A percentile compares a stretch with the other conserved stretches of the same genome.
phyloP scores from a whole-genome alignment of 2,329 filamentous ascomycete species.

The Fusarium bulbicola region DNA sequence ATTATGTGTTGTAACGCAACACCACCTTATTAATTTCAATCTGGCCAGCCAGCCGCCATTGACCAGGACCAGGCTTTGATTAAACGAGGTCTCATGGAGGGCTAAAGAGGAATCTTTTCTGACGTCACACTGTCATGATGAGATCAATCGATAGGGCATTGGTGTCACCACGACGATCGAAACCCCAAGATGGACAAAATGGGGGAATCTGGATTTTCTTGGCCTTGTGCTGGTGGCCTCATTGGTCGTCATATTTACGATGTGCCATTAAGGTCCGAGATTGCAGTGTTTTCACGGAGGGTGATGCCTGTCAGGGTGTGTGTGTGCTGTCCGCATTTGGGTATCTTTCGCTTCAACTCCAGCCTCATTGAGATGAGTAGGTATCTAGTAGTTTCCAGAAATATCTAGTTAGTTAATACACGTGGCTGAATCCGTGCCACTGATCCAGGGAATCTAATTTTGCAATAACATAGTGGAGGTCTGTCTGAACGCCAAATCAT shows the following conservation, averaged over 20 bases:
- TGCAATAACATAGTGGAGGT: slow-evolving; percentile 2
- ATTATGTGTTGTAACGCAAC: neutral
- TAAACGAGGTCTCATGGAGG: slow-evolving; percentile 1
- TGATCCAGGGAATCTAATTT: slow-evolving; percentile 19
- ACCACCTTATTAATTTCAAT: slow-evolving; percentile 9
- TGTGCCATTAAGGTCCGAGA: slow-evolving; percentile 2
- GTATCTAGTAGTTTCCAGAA: slow-evolving; percentile 30
- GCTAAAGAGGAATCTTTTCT: neutral
- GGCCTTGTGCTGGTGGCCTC: neutral
- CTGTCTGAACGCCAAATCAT: neutral
- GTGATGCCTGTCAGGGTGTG: slow-evolving; percentile 13
- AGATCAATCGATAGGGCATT: slow-evolving; percentile 19
- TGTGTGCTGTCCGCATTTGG: slow-evolving; percentile 32
- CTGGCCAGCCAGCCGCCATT: neutral
- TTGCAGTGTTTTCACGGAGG: neutral
- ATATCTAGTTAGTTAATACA: slow-evolving; percentile 36
- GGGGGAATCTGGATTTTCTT: neutral
- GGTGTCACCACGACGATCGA: slow-evolving; percentile 28
- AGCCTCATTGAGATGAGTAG: slow-evolving; percentile 44
- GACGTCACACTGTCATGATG: slow-evolving; percentile 38
- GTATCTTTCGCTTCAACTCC: slow-evolving; percentile 30
- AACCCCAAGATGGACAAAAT: neutral
- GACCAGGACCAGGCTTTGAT: neutral
- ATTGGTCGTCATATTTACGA: slow-evolving; percentile 14
- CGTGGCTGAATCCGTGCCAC: slow-evolving; percentile 23